These are phyloP conservation scores for Lodderomyces orthopsilosis DNA, from an alignment of 1,139 yeast genomes.

Conservation along the genomic window DNA sequence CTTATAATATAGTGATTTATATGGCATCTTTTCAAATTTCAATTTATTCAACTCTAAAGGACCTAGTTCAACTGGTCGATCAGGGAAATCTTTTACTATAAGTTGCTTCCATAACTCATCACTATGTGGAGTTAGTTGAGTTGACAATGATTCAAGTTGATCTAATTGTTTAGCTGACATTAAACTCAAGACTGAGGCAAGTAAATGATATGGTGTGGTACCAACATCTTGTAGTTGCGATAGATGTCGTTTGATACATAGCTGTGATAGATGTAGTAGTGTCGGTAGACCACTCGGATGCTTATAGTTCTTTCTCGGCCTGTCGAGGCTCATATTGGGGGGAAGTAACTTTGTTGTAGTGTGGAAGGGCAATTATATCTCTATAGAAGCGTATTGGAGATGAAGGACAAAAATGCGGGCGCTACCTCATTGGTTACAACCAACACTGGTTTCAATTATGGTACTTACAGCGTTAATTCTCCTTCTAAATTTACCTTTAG, in stretches of 20 bases:
- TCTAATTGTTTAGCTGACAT: constrained; percentile 49
- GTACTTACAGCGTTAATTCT: too few relatives aligned
- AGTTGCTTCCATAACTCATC: constrained; percentile 51
- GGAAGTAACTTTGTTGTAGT: too few relatives aligned
- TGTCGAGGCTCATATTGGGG: neutral
- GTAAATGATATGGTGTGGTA: constrained; percentile 46
- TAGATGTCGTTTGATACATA: constrained; percentile 10
- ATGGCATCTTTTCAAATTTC: constrained; percentile 27
- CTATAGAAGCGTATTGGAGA: neutral
- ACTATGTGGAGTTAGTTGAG: constrained; percentile 44
- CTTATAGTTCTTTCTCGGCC: constrained; percentile 1
- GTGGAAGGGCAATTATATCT: neutral
- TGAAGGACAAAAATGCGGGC: neutral
- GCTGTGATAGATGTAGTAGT: constrained; percentile 11
- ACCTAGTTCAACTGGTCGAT: constrained; percentile 25
- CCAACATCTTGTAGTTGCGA: constrained; percentile 38
- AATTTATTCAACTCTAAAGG: constrained; percentile 5
- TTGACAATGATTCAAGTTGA: constrained; percentile 43
- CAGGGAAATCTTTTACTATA: constrained; percentile 50
- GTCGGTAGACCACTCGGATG: constrained; percentile 11
- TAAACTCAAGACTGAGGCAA: constrained; percentile 40
- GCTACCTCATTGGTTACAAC: neutral
- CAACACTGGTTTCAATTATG: too few relatives aligned
- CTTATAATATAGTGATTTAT: constrained; percentile 39
- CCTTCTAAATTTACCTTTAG: too few relatives aligned